Evolutionary conservation across 352 stramenopile species (phyloP).

Genomic region (Thalassiosira delicatula): DNA sequence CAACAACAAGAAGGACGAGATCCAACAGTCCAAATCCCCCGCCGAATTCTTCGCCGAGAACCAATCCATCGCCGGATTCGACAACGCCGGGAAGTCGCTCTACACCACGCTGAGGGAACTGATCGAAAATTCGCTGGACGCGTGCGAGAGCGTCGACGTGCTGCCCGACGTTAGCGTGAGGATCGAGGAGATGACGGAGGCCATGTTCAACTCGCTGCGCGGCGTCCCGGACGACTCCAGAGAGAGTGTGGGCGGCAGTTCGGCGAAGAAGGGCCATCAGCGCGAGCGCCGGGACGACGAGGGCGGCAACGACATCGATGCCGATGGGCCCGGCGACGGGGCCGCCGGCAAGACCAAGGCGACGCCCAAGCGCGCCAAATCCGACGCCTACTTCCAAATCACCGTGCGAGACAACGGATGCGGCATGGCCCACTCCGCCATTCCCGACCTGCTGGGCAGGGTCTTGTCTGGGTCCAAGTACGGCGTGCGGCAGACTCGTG

Average conservation of each 20-base stretch:
- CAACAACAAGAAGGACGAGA: slow-evolving; percentile 69
- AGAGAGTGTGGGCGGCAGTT: no score
- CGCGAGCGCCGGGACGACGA: no score
- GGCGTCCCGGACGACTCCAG: no score
- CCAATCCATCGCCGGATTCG: slow-evolving; percentile 90
- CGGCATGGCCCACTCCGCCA: slow-evolving; percentile 85
- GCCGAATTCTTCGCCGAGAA: slow-evolving; percentile 91
- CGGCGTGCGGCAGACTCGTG: slow-evolving; percentile 87
- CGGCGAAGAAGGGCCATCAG: no score
- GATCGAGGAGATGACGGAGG: slow-evolving; percentile 81
- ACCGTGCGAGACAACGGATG: slow-evolving; percentile 87
- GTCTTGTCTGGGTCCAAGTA: slow-evolving; percentile 89
- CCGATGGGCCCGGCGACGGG: no score
- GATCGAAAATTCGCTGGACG: slow-evolving; percentile 84
- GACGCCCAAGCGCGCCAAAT: no score
- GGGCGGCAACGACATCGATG: no score
- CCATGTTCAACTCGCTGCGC: slow-evolving; percentile 86
- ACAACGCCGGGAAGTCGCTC: slow-evolving; percentile 88
- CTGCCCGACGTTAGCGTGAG: slow-evolving; percentile 70
- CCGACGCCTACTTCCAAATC: slow-evolving; percentile 86
- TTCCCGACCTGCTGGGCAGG: slow-evolving; percentile 86
- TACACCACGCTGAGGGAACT: slow-evolving; percentile 89
- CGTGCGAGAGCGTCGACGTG: slow-evolving; percentile 75
- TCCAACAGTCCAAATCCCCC: slow-evolving; percentile 84
- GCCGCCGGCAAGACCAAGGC: no score